Conservation (phyloP, 371 early-diverging fungal species). For the Parasitella parasitica region DNA sequence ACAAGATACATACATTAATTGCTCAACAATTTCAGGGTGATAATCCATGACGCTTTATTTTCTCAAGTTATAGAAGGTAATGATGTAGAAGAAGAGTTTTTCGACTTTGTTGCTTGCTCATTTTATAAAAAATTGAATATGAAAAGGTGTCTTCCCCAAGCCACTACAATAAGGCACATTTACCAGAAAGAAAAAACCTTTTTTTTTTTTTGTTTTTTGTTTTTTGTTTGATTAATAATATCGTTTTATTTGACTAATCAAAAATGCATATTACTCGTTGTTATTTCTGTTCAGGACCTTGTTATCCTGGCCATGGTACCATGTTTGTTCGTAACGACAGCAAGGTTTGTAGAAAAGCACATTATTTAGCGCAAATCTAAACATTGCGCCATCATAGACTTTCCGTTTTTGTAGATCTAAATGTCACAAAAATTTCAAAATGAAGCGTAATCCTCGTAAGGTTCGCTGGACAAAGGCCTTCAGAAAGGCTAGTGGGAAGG, state of each 20-base stretch:
- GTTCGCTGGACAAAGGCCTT: constrained; percentile 99
- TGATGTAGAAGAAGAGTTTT: background rate
- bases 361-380: too few species aligned
- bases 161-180: background rate
- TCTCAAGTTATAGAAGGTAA: background rate
- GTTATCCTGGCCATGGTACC: constrained; percentile 99
- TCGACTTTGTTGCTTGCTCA: background rate
- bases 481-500: constrained; percentile 96
- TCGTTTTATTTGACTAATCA: constrained; percentile 16
- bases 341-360: too few species aligned
- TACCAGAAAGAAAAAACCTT: background rate
- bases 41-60: constrained; percentile 37
- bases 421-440: constrained; percentile 99
- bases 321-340: constrained; percentile 98
- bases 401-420: constrained; percentile 99
- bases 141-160: background rate
- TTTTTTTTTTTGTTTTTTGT: background rate
- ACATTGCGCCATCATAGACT: too few species aligned
- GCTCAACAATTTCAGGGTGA: constrained; percentile 50
- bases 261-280: constrained; percentile 99
- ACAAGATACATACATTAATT: constrained; percentile 45
- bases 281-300: constrained; percentile 98
- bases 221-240: constrained; percentile 13
- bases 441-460: constrained; percentile 99
- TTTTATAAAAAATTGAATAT: background rate